Conservation (phyloP, 495 filamentous ascomycete genomes). For the Polyplosphaeria fusca region DNA sequence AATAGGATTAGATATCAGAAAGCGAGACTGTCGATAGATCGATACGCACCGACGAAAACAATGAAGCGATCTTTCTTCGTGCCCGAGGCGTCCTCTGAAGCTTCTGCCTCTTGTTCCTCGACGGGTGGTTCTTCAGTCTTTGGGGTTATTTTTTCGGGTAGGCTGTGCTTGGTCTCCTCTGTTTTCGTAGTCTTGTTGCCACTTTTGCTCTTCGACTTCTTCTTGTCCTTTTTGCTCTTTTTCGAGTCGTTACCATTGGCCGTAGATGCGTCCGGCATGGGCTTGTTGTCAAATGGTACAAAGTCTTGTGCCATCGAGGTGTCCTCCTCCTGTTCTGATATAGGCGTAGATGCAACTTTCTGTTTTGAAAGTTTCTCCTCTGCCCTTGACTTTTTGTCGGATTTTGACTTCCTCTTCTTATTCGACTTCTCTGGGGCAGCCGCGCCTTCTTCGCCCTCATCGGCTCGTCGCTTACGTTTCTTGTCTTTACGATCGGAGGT, state of each 20-base stretch:
- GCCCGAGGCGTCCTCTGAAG: conserved; percentile 21
- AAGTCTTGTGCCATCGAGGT: neutral
- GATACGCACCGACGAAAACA: conserved; percentile 67
- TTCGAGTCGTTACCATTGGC: neutral
- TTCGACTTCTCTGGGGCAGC: conserved; percentile 24
- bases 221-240: conserved; percentile 9
- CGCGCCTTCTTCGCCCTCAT: conserved; percentile 6
- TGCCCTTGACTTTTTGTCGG: neutral
- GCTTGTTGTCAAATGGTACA: neutral
- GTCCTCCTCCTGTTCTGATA: neutral
- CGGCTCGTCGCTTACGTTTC: conserved; percentile 22
- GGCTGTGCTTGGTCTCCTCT: conserved; percentile 15
- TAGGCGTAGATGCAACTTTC: no score
- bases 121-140: conserved; percentile 8
- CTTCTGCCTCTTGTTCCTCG: conserved; percentile 12
- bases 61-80: conserved; percentile 67
- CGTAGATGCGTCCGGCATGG: neutral
- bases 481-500: neutral
- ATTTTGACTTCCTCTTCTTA: conserved; percentile 13
- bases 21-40: conserved; percentile 71
- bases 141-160: conserved; percentile 29
- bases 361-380: no score
- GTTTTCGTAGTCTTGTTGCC: conserved; percentile 21
- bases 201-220: conserved; percentile 25
- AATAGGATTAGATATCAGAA: conserved; percentile 52